Conservation (phyloP, 2,329 filamentous ascomycete species). For the Neurospora sp. region DNA sequence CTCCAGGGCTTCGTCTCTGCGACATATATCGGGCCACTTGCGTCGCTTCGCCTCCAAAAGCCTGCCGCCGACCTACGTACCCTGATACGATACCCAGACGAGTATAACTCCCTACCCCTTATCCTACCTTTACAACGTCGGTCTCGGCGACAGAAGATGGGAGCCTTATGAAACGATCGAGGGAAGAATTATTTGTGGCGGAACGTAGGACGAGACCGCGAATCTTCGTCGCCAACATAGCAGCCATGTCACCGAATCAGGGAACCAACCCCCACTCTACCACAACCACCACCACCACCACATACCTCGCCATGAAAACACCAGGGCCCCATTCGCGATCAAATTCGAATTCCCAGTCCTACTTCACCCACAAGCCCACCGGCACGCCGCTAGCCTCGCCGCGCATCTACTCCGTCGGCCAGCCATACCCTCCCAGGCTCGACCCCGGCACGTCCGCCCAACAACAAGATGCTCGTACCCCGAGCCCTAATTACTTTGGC, state of each 20-base stretch:
- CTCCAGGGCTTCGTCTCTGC: neutral
- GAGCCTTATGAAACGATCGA: slow-evolving; percentile 1
- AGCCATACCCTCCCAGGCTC: slow-evolving; percentile 41
- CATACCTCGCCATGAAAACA: slow-evolving; percentile 40
- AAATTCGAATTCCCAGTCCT: slow-evolving; percentile 29
- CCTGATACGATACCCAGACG: neutral
- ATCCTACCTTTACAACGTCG: neutral
- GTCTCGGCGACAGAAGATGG: slow-evolving; percentile 1
- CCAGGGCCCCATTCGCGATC: slow-evolving; percentile 31
- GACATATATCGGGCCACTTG: neutral
- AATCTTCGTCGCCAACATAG: neutral
- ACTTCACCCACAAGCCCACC: slow-evolving; percentile 30
- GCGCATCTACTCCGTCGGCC: slow-evolving; percentile 43
- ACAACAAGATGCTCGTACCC: slow-evolving; percentile 31
- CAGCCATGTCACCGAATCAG: slow-evolving; percentile 16
- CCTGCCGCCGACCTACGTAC: neutral
- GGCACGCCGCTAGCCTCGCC: slow-evolving; percentile 45
- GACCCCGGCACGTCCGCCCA: slow-evolving; percentile 28
- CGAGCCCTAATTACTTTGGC: slow-evolving; percentile 83
- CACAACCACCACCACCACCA: slow-evolving; percentile 13
- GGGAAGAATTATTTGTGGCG: neutral
- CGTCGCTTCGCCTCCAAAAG: neutral
- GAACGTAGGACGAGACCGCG: neutral
- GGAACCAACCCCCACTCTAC: slow-evolving; percentile 23
- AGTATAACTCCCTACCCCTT: neutral